Conservation (phyloP, 2,329 filamentous ascomycete species). For the Domatiomyces globalis region DNA sequence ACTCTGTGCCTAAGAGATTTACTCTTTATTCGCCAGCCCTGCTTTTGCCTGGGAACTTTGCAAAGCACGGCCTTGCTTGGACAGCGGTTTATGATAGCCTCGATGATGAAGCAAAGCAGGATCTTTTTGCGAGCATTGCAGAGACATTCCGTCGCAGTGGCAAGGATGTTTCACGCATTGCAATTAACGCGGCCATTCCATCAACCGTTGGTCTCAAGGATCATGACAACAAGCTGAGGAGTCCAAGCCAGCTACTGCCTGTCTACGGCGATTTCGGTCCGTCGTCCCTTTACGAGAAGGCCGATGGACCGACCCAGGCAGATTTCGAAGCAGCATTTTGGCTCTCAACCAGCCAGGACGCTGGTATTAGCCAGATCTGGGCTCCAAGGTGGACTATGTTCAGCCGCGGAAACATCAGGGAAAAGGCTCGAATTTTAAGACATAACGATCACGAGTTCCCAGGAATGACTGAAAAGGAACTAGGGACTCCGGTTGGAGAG, state of each 20-base stretch:
- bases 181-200: conserved; percentile 44
- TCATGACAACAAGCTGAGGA: conserved; percentile 57
- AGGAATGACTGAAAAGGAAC: conserved; percentile 13
- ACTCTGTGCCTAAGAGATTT: conserved; percentile 31
- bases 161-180: conserved; percentile 39
- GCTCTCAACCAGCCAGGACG: conserved; percentile 63
- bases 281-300: conserved; percentile 1
- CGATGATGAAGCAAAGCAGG: conserved; percentile 19
- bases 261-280: conserved; percentile 64
- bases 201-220: not conserved
- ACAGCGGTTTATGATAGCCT: conserved; percentile 20
- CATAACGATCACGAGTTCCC: conserved; percentile 16
- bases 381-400: conserved; percentile 90
- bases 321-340: conserved; percentile 62
- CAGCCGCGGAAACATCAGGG: conserved; percentile 73
- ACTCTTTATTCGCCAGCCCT: conserved; percentile 45
- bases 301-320: conserved; percentile 19
- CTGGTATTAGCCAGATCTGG: conserved; percentile 69
- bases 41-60: conserved; percentile 38
- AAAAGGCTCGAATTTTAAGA: conserved; percentile 62
- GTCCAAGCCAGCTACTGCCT: conserved; percentile 54
- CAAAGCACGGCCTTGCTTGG: conserved; percentile 24
- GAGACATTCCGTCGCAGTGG: conserved; percentile 23
- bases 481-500: conserved; percentile 18
- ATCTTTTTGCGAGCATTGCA: conserved; percentile 31